A percentile compares a stretch with the other conserved stretches of the same genome.
These are phyloP conservation scores for Cadophora malorum DNA, from an alignment of 2,329 filamentous ascomycete species.

Conservation along the genomic window DNA sequence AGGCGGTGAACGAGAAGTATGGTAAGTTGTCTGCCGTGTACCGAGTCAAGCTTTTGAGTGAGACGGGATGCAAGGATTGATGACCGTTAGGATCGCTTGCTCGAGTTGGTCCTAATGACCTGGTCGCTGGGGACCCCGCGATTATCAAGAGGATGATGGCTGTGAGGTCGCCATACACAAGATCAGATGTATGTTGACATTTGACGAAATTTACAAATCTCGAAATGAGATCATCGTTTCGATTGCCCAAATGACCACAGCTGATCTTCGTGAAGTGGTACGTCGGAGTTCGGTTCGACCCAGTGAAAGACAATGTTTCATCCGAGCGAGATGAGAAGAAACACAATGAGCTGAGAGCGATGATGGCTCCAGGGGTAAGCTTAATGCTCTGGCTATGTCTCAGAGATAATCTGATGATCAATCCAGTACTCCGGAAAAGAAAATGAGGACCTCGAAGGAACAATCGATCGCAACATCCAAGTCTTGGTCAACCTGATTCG, in stretches of 20 bases:
- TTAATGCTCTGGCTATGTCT: background rate
- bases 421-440: conserved; percentile 58
- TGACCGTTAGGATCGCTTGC: conserved; percentile 27
- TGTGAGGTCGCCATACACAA: conserved; percentile 36
- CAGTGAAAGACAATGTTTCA: conserved; percentile 60
- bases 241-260: background rate
- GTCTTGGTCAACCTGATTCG: conserved; percentile 28
- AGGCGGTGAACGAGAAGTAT: conserved; percentile 32
- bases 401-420: background rate
- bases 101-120: conserved; percentile 40
- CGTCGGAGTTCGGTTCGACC: conserved; percentile 57
- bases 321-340: conserved; percentile 55
- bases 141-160: conserved; percentile 35
- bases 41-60: background rate
- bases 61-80: conserved; percentile 5
- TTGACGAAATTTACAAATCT: too few species aligned
- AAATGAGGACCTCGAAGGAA: conserved; percentile 55
- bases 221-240: too few species aligned
- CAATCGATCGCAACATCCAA: conserved; percentile 51
- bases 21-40: conserved; percentile 28
- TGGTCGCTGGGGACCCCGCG: conserved; percentile 37
- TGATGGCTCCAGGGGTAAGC: conserved; percentile 57
- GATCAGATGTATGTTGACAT: conserved; percentile 22
- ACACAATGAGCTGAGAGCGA: conserved; percentile 53
- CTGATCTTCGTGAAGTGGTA: conserved; percentile 40